Conservation (phyloP, 106 monocot species). For the Dactylorhiza incarnata region DNA sequence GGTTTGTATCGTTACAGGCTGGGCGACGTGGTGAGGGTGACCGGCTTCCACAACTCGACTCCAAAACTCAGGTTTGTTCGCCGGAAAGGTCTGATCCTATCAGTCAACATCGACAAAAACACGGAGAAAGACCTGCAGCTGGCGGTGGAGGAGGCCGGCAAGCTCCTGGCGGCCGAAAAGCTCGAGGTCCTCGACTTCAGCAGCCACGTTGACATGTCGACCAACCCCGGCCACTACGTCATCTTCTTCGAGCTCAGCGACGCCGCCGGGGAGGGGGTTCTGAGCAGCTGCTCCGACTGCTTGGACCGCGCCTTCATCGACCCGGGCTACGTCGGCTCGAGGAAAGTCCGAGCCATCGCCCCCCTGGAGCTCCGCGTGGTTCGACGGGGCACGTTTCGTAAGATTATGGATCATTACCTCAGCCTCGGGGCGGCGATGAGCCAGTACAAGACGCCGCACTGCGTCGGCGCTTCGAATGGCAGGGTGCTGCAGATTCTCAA, state of each 20-base stretch:
- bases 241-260: constrained; percentile 78
- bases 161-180: constrained; percentile 58
- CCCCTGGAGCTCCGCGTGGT: constrained; percentile 70
- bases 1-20: constrained; percentile 76
- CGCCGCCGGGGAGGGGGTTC: constrained; percentile 40
- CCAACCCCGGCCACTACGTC: constrained; percentile 79
- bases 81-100: constrained; percentile 53
- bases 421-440: constrained; percentile 51
- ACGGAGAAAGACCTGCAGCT: constrained; percentile 82
- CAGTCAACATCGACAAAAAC: constrained; percentile 95
- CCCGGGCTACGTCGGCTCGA: constrained; percentile 56
- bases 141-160: constrained; percentile 47
- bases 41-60: constrained; percentile 70
- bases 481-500: constrained; percentile 62
- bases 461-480: constrained; percentile 26
- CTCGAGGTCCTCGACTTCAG: constrained; percentile 79
- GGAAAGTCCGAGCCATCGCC: constrained; percentile 45
- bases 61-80: constrained; percentile 67
- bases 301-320: constrained; percentile 70
- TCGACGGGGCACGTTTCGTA: constrained; percentile 60
- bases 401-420: constrained; percentile 59
- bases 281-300: constrained; percentile 46
- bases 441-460: constrained; percentile 84
- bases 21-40: constrained; percentile 65
- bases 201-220: constrained; percentile 49